Evolutionary conservation across 2,329 filamentous ascomycete species (phyloP).

Genomic region (Aspergillus hiratsukae): DNA sequence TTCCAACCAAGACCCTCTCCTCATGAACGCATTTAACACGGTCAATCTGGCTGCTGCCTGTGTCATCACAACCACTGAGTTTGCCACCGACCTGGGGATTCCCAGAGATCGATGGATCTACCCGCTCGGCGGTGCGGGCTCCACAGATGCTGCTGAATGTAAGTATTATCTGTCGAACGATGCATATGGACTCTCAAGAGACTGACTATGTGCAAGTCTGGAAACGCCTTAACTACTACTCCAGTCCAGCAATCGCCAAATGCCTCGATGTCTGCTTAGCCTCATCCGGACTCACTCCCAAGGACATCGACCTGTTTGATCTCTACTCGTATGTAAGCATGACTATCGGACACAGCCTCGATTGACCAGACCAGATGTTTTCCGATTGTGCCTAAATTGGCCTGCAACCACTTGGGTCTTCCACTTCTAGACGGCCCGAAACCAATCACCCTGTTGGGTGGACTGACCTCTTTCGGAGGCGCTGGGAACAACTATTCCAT

Average conservation of each 20-base stretch:
- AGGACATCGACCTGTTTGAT: conserved; percentile 58
- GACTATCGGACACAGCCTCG: neutral
- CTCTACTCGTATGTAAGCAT: conserved; percentile 54
- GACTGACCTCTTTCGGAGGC: conserved; percentile 64
- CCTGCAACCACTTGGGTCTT: conserved; percentile 56
- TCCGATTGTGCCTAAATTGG: conserved; percentile 65
- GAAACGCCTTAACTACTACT: conserved; percentile 56
- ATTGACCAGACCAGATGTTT: conserved; percentile 51
- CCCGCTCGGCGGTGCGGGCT: conserved; percentile 60
- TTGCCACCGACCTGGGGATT: conserved; percentile 53
- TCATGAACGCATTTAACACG: conserved; percentile 70
- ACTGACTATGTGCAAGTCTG: conserved; percentile 47
- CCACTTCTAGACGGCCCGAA: conserved; percentile 44
- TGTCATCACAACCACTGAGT: conserved; percentile 55
- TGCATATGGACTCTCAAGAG: neutral
- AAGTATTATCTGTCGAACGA: conserved; percentile 16
- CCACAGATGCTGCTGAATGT: conserved; percentile 55
- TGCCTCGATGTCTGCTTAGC: conserved; percentile 54
- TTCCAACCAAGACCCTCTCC: conserved; percentile 51
- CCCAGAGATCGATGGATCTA: conserved; percentile 59
- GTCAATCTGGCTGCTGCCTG: conserved; percentile 61
- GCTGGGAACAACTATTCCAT: conserved; percentile 69
- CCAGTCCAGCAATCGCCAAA: conserved; percentile 54
- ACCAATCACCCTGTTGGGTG: conserved; percentile 59
- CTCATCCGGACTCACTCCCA: conserved; percentile 43